These are phyloP conservation scores for Rhodotorula toruloides DNA, from an alignment of 768 basidiomycete species.

Conservation along the genomic window DNA sequence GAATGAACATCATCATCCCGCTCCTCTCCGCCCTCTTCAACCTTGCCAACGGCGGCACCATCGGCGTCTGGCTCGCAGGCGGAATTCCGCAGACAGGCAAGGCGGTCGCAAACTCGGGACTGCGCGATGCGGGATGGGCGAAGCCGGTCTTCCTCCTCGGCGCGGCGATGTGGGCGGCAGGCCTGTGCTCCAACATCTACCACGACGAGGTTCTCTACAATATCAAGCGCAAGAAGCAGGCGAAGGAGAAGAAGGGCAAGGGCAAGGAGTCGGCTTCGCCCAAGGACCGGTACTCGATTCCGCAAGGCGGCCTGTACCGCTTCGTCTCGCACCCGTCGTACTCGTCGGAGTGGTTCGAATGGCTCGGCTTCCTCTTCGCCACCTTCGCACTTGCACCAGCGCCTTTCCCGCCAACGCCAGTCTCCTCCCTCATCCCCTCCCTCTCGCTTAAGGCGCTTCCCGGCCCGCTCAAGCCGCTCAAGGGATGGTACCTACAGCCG, in stretches of 20 bases:
- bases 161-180: slow-evolving; percentile 59
- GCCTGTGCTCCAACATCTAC: slow-evolving; percentile 70
- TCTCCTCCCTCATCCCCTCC: slow-evolving; percentile 32
- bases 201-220: slow-evolving; percentile 87
- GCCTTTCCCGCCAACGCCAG: slow-evolving; percentile 46
- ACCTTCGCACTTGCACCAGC: slow-evolving; percentile 48
- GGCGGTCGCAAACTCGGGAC: background rate
- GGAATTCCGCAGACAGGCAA: too few relatives aligned
- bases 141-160: slow-evolving; percentile 36
- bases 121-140: background rate
- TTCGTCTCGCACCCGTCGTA: slow-evolving; percentile 89
- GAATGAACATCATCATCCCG: slow-evolving; percentile 64
- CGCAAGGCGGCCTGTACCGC: slow-evolving; percentile 65
- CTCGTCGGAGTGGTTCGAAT: slow-evolving; percentile 91
- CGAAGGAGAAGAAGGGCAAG: slow-evolving; percentile 42
- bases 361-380: slow-evolving; percentile 79
- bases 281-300: slow-evolving; percentile 45
- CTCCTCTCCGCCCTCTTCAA: slow-evolving; percentile 62
- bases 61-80: slow-evolving; percentile 16
- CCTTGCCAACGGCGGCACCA: slow-evolving; percentile 57
- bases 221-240: slow-evolving; percentile 53
- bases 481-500: slow-evolving; percentile 49
- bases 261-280: slow-evolving; percentile 24
- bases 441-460: too few relatives aligned
- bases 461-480: background rate